These are phyloP conservation scores for Trametes hirsuta DNA, from an alignment of 1,284 basidiomycete species.

Conservation along the genomic window DNA sequence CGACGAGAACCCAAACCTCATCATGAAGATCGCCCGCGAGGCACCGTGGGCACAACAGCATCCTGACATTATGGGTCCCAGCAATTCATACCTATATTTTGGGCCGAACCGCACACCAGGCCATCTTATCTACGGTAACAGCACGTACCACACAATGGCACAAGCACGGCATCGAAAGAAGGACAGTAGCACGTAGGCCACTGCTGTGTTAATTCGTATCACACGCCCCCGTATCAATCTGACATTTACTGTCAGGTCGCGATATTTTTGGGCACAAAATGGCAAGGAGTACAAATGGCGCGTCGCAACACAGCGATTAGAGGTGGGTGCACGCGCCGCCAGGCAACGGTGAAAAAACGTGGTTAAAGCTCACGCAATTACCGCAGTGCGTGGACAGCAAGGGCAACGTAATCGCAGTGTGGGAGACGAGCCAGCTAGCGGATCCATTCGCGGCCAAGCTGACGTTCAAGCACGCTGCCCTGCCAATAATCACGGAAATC, in stretches of 20 bases:
- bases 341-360: not conserved
- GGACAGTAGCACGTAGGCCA: slow-evolving; percentile 61
- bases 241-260: slow-evolving; percentile 47
- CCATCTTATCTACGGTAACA: slow-evolving; percentile 70
- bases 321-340: slow-evolving; percentile 48
- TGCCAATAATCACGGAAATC: slow-evolving; percentile 70
- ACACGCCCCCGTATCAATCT: not conserved
- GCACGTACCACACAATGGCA: slow-evolving; percentile 56
- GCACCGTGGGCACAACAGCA: slow-evolving; percentile 65
- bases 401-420: slow-evolving; percentile 58
- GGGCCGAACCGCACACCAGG: slow-evolving; percentile 64
- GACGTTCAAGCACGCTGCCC: slow-evolving; percentile 55
- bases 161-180: slow-evolving; percentile 58
- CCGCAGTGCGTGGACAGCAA: slow-evolving; percentile 59
- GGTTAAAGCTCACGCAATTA: slow-evolving; percentile 8
- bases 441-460: slow-evolving; percentile 62
- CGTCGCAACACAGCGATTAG: slow-evolving; percentile 58
- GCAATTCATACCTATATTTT: slow-evolving; percentile 71
- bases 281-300: slow-evolving; percentile 75
- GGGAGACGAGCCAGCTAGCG: slow-evolving; percentile 60
- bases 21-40: slow-evolving; percentile 66
- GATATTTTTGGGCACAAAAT: slow-evolving; percentile 70
- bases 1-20: slow-evolving; percentile 56
- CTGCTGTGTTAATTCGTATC: not conserved
- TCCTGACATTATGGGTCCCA: slow-evolving; percentile 69